Evolutionary conservation across 305 asterid species (phyloP), one percentile per base, ranked within the genome.

Genomic region (Salvia sclarea): DNA sequence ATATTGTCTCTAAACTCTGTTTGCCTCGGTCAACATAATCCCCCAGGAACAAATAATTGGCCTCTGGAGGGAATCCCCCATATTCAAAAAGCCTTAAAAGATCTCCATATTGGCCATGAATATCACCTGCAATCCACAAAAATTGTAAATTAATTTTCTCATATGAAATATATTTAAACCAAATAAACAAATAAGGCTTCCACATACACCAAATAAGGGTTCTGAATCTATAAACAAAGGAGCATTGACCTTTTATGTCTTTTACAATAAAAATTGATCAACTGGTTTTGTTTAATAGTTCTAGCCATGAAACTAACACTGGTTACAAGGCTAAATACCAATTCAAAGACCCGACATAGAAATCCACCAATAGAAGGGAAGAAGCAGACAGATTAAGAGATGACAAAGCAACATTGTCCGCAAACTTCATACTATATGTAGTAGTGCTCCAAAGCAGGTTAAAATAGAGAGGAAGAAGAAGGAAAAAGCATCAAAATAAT

Each of bases 1-100:
- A 88, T 68, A 85, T 88, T 8, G 95, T 84, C 71, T 88, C 95
- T 64, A 88, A 78, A 70, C 91, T 84, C 73, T 88, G 93, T 71
- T 84, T 88, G 61, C 96, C 93, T 28, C 91, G 90, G 70, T 89
- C 96, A 50, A 86, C 96, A 33, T 88, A 88, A 71, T 88, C 93
- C 74, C 96, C 92, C 56, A 86, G 70, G 77, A 89, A 89, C 76
- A 89, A 74, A 75, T 86, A 89, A 73, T 85, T 89, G 69, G 91
- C 84, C 64, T 85, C 84, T 30, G 94, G 94, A 41, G 96, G 94
- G 61, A 86, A 86, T 38, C 94, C 96, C 10, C 96, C 96, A 69
- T 85, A 89, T 44, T 86, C 96, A 50, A 89, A 85, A 48, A 89
- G 88, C 76, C 96, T 82, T 68, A 89, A 74, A 69, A 86, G 96